Percentiles rank a stretch among this genome's conserved stretches.
Evolutionary conservation across 768 basidiomycete species (phyloP).

Genomic region (Russula olivacea): DNA sequence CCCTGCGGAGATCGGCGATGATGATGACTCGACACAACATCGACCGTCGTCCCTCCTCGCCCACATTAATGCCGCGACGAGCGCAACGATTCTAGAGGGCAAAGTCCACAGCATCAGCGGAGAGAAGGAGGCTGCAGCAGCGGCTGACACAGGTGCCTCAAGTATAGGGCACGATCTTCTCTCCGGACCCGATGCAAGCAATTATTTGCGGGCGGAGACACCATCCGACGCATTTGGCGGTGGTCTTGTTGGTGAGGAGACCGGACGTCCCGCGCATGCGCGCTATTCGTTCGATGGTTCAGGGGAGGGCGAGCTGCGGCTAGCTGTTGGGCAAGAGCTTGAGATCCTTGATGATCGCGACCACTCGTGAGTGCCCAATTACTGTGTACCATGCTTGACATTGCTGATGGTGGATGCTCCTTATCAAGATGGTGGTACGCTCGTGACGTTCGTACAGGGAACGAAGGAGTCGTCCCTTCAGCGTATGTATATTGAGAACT

Average conservation of each 20-base stretch:
- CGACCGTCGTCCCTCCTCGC: slow-evolving; percentile 84
- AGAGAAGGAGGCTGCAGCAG: slow-evolving; percentile 55
- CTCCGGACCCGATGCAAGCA: slow-evolving; percentile 61
- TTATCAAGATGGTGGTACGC: slow-evolving; percentile 86
- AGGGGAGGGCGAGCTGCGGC: slow-evolving; percentile 71
- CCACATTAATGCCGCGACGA: slow-evolving; percentile 86
- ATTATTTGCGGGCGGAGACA: slow-evolving; percentile 75
- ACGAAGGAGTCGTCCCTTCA: slow-evolving; percentile 87
- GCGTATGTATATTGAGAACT: slow-evolving; percentile 74
- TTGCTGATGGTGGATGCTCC: slow-evolving; percentile 14
- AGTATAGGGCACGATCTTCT: slow-evolving; percentile 47
- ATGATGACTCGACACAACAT: slow-evolving; percentile 63
- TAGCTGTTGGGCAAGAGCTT: slow-evolving; percentile 63
- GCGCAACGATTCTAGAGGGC: slow-evolving; percentile 70
- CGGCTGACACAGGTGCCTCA: slow-evolving; percentile 32
- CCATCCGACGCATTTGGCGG: slow-evolving; percentile 67
- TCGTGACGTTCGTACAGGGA: slow-evolving; percentile 69
- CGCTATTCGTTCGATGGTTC: slow-evolving; percentile 77
- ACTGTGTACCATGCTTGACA: background rate
- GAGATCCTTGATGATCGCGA: slow-evolving; percentile 78
- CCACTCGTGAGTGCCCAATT: slow-evolving; percentile 51
- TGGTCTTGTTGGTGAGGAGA: slow-evolving; percentile 49
- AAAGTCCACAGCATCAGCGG: slow-evolving; percentile 33
- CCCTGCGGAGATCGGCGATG: slow-evolving; percentile 60
- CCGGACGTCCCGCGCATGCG: slow-evolving; percentile 69